A percentile compares a stretch with the other conserved stretches of the same genome.
phyloP scores from a whole-genome alignment of 148 eudicot genomes.

The Chenopodium berlandieri region DNA sequence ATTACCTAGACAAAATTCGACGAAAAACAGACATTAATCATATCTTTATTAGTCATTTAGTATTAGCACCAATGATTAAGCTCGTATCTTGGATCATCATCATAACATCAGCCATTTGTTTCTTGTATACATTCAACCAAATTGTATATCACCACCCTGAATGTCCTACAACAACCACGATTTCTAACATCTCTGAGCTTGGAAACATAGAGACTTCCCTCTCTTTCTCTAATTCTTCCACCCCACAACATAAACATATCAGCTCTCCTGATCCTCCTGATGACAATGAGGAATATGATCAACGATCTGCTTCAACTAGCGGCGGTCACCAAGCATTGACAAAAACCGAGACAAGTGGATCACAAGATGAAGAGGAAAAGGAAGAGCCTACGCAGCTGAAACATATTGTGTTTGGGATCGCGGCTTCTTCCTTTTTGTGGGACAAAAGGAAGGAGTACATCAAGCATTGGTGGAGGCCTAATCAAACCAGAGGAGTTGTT shows the following conservation, averaged over 20 bases:
- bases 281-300: neutral
- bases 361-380: constrained; percentile 14
- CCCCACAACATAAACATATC: neutral
- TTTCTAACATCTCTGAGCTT: neutral
- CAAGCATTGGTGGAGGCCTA: constrained; percentile 61
- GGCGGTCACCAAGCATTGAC: neutral
- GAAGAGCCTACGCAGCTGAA: constrained; percentile 34
- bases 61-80: constrained; percentile 29
- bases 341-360: neutral
- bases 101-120: constrained; percentile 34
- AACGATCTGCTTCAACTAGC: neutral
- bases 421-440: constrained; percentile 54
- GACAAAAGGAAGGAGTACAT: constrained; percentile 54
- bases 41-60: neutral
- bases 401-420: constrained; percentile 62
- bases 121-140: constrained; percentile 44
- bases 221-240: neutral
- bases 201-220: neutral
- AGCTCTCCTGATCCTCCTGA: constrained; percentile 6
- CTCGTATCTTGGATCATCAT: constrained; percentile 33
- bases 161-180: neutral
- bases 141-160: constrained; percentile 31
- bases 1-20: neutral
- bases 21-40: neutral
- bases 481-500: constrained; percentile 54